Evolutionary conservation across 805 yeast species (phyloP), one percentile per base, ranked within the genome.

Genomic region (Candida dajiaensis): DNA sequence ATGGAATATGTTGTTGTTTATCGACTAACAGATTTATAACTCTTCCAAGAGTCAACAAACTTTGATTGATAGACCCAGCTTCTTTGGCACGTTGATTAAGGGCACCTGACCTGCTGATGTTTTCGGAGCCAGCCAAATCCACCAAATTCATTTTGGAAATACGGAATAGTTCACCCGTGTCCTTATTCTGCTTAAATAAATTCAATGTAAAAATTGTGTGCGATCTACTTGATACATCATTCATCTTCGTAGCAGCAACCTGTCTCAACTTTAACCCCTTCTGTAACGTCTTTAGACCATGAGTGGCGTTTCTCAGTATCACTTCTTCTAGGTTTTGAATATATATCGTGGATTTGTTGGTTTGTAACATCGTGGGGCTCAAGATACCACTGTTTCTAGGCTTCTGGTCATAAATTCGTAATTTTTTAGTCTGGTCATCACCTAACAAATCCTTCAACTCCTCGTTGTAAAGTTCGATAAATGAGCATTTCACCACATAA

Each of bases 61-160:
- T 84, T 64, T 89, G 96, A 64, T 92, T 92, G 43, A 90, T 90
- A 18, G 88, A 80, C 0, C 97, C 97, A 0, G 97, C 96, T 61
- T 92, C 99, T 54, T 89, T 81, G 0, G 96, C 97, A 39, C 96
- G 73, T 60, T 80, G 84, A 54, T 85, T 81, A 21, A 79, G 73
- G 0, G 97, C 96, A 3, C 99, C 99, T 0, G 96, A 86, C 56
- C 89, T 72, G 55, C 76, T 78, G 45, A 92, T 83, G 61, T 90
- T 90, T 63, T 92, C 99, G 6, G 96, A 86, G 0, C 99, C 98
- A 0, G 98, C 99, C 52, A 92, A 72, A 68, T 92, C 98, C 6
- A 92, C 98, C 20, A 90, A 69, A 61, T 90, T 89, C 71, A 89
- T 79, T 57, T 88, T 89, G 7, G 89, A 81, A 21, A 75, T 65